Evolutionary conservation across 345 rosid species (phyloP).

Genomic region (Populus deltoides): DNA sequence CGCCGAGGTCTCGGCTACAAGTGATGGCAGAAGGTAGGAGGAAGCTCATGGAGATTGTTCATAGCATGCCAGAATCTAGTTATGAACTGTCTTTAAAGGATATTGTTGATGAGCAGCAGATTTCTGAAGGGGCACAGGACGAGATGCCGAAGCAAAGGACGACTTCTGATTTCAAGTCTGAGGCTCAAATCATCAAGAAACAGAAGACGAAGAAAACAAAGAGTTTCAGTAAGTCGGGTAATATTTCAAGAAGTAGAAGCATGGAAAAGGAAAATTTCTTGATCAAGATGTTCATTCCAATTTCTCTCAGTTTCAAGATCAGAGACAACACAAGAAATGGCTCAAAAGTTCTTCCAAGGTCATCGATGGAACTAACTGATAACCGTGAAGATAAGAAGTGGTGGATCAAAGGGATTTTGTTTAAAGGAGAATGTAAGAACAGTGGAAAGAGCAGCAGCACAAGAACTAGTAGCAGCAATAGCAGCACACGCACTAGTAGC

Average conservation of each 20-base stretch:
- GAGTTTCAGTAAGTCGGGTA: slow-evolving; percentile 4
- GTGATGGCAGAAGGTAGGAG: slow-evolving; percentile 46
- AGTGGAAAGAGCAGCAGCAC: slow-evolving; percentile 9
- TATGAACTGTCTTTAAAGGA: slow-evolving; percentile 60
- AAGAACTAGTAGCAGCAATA: slow-evolving; percentile 6
- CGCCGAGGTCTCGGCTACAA: slow-evolving; percentile 21
- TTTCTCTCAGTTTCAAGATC: slow-evolving; percentile 26
- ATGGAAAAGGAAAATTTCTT: slow-evolving; percentile 45
- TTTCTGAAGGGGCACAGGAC: not conserved
- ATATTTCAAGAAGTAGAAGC: slow-evolving; percentile 33
- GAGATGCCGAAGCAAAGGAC: not conserved
- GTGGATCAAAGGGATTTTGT: slow-evolving; percentile 23
- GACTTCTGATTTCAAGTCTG: slow-evolving; percentile 6
- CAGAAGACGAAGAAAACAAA: slow-evolving; percentile 11
- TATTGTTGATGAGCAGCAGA: slow-evolving; percentile 39
- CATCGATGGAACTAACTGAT: slow-evolving; percentile 22
- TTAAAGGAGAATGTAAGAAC: slow-evolving; percentile 1
- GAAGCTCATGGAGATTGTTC: slow-evolving; percentile 57
- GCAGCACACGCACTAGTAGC: slow-evolving; percentile 5
- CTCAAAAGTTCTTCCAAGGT: slow-evolving; percentile 30
- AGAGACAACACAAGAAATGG: slow-evolving; percentile 14
- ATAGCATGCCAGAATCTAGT: slow-evolving; percentile 42
- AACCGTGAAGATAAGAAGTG: slow-evolving; percentile 4
- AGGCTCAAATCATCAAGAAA: slow-evolving; percentile 12
- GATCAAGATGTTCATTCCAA: slow-evolving; percentile 49